Percentiles rank a stretch among this genome's conserved stretches.
phyloP scores from a whole-genome alignment of 2,329 filamentous ascomycete species.

The Fusarium austroafricanum region DNA sequence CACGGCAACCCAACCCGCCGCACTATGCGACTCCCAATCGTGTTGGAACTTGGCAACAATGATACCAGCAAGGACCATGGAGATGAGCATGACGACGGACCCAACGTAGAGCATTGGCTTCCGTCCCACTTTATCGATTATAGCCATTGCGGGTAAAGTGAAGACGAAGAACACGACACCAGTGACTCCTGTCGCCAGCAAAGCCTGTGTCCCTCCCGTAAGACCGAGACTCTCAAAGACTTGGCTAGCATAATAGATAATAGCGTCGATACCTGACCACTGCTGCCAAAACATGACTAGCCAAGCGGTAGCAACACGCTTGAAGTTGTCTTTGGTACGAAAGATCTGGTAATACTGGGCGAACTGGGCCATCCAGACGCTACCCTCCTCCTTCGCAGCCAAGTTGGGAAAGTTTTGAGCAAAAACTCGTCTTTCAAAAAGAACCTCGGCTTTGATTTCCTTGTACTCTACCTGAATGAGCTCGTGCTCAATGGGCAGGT shows the following conservation, averaged over 20 bases:
- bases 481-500: constrained; percentile 71
- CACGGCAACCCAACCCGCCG: constrained; percentile 54
- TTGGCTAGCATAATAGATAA: constrained; percentile 62
- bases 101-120: constrained; percentile 54
- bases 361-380: constrained; percentile 57
- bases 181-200: constrained; percentile 77
- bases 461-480: constrained; percentile 79
- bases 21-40: constrained; percentile 47
- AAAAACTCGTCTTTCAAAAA: constrained; percentile 79
- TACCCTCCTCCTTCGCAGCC: constrained; percentile 55
- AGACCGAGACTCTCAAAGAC: constrained; percentile 74
- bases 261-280: constrained; percentile 46
- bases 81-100: constrained; percentile 50
- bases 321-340: constrained; percentile 61
- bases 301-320: constrained; percentile 71
- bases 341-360: constrained; percentile 58
- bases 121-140: constrained; percentile 56
- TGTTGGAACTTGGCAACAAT: constrained; percentile 31
- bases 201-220: constrained; percentile 65
- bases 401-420: constrained; percentile 66
- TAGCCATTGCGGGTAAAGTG: constrained; percentile 49
- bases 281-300: constrained; percentile 70
- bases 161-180: constrained; percentile 72
- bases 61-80: constrained; percentile 27
- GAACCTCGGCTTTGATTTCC: constrained; percentile 81